A percentile compares a stretch with the other conserved stretches of the same genome.
These are phyloP conservation scores for Rhodomyrtus psidioides DNA, from an alignment of 441 rosid species.

Conservation along the genomic window DNA sequence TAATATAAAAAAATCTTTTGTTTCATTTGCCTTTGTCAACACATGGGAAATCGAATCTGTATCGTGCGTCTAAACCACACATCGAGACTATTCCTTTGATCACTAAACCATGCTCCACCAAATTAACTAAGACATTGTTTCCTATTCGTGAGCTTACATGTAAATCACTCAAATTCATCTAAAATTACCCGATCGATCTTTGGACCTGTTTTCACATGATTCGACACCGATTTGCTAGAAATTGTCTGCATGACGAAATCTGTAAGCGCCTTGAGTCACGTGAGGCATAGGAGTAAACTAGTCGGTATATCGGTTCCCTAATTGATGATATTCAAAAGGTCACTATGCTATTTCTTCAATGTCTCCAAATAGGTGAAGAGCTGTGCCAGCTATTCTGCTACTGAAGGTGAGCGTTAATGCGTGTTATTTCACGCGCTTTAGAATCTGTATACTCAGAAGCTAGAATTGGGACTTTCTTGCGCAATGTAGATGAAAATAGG, in stretches of 20 bases:
- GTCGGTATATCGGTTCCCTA: background rate
- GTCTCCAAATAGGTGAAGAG: background rate
- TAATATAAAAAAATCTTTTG: no score
- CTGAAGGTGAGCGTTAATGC: background rate
- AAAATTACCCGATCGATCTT: no score
- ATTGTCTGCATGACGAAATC: background rate
- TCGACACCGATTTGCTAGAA: no score
- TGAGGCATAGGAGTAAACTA: background rate
- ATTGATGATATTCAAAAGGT: background rate
- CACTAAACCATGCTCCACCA: no score
- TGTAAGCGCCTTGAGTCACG: background rate
- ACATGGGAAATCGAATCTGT: no score
- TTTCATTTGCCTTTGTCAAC: no score
- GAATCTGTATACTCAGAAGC: background rate
- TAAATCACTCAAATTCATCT: no score
- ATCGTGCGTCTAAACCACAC: no score
- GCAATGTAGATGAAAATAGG: background rate
- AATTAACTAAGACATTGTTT: no score
- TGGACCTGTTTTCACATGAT: no score
- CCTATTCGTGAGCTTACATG: no score
- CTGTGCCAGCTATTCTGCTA: background rate
- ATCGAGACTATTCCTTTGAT: no score
- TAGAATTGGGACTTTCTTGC: background rate
- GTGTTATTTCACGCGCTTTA: background rate
- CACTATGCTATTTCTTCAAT: background rate